Evolutionary conservation across 2,329 filamentous ascomycete species (phyloP).

Genomic region (Venturia effusa): DNA sequence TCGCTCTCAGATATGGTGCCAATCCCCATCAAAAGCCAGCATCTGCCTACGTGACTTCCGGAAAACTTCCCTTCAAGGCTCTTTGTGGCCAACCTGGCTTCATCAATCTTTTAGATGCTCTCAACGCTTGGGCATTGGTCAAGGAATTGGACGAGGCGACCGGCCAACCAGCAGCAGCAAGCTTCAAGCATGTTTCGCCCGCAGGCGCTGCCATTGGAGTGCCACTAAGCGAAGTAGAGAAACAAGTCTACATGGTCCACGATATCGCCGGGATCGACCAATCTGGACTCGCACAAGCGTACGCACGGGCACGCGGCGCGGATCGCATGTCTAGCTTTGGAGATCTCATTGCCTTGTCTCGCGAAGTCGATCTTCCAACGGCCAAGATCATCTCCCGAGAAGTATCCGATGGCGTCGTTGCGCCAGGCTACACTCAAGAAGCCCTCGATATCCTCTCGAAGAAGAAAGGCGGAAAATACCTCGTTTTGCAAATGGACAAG

Average conservation of each 20-base stretch:
- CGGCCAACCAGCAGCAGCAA: slow-evolving; percentile 80
- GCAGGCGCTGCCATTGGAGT: slow-evolving; percentile 91
- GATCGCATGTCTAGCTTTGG: slow-evolving; percentile 99
- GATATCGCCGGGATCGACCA: slow-evolving; percentile 83
- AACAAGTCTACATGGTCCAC: slow-evolving; percentile 97
- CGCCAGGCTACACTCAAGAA: slow-evolving; percentile 72
- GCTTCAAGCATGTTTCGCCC: slow-evolving; percentile 98
- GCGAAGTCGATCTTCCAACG: slow-evolving; percentile 81
- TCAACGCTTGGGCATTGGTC: slow-evolving; percentile 94
- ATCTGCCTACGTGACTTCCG: slow-evolving; percentile 64
- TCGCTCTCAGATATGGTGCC: slow-evolving; percentile 83
- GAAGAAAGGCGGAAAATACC: slow-evolving; percentile 97
- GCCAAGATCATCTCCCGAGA: slow-evolving; percentile 97
- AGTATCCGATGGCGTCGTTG: slow-evolving; percentile 94
- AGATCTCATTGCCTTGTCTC: slow-evolving; percentile 87
- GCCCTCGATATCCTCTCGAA: slow-evolving; percentile 87
- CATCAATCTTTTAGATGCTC: slow-evolving; percentile 90
- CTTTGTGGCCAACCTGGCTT: slow-evolving; percentile 84
- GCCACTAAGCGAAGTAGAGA: slow-evolving; percentile 74
- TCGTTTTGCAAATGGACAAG: slow-evolving; percentile 89
- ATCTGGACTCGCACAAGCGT: slow-evolving; percentile 83
- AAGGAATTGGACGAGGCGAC: slow-evolving; percentile 90
- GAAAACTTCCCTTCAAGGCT: slow-evolving; percentile 85
- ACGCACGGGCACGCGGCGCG: slow-evolving; percentile 86
- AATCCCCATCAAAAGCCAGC: slow-evolving; percentile 99